phyloP scores from a whole-genome alignment of 139 green algal genomes.

The Pseudopediastrum boryanum region DNA sequence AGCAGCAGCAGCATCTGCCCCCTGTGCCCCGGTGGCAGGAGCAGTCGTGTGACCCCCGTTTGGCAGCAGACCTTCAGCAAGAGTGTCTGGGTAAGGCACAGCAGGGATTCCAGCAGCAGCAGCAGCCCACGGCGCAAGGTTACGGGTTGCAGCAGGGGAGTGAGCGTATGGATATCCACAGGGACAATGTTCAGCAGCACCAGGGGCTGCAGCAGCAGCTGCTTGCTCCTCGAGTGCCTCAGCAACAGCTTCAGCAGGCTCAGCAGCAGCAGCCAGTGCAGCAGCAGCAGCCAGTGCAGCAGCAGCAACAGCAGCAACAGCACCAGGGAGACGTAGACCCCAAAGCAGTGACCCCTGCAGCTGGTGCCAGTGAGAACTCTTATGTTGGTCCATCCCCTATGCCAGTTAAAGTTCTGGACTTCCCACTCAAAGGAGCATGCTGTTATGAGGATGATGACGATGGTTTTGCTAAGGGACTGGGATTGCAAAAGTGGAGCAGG shows the following conservation, averaged over 20 bases:
- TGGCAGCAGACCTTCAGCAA: not conserved
- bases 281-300: not conserved
- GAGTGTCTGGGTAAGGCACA: not conserved
- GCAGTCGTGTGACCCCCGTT: too few species aligned
- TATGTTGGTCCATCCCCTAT: not conserved
- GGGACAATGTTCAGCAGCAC: not conserved
- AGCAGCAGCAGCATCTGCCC: too few species aligned
- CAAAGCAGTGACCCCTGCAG: not conserved
- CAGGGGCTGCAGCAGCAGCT: constrained; percentile 13
- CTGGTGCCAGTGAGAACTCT: not conserved
- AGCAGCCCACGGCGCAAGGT: not conserved
- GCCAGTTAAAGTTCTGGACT: not conserved
- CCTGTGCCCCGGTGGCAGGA: too few species aligned
- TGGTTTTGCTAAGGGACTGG: too few species aligned
- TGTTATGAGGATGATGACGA: not conserved
- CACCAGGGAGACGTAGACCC: not conserved
- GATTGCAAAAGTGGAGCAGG: too few species aligned
- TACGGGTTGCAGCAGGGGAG: too few species aligned
- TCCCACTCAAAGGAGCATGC: not conserved
- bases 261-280: not conserved
- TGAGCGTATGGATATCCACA: not conserved
- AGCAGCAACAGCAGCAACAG: not conserved
- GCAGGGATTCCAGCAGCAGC: not conserved
- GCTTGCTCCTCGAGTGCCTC: constrained; percentile 9
- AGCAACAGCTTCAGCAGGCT: constrained; percentile 11